Percentiles rank a stretch among this genome's conserved stretches.
phyloP scores from a whole-genome alignment of 2,329 filamentous ascomycete genomes.

The Fusarium pseudonygamai region DNA sequence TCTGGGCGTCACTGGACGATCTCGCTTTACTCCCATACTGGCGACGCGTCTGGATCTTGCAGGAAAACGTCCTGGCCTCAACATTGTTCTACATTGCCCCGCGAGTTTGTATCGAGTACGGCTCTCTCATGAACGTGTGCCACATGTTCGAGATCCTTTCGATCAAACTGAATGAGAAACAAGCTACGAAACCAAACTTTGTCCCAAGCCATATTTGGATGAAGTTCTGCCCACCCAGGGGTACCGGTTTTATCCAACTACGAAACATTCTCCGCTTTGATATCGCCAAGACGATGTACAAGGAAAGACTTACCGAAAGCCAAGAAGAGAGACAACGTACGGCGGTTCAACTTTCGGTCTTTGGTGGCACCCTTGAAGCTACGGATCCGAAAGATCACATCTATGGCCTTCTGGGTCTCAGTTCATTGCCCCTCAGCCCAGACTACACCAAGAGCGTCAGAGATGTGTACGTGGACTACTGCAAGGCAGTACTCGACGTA shows the following conservation, averaged over 20 bases:
- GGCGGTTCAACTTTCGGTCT: not conserved
- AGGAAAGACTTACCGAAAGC: not conserved
- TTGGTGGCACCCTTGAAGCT: not conserved
- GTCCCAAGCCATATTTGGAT: slow-evolving; percentile 1
- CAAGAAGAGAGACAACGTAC: too few relatives aligned
- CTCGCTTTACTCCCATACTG: not conserved
- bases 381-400: not conserved
- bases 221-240: not conserved
- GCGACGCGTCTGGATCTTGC: not conserved
- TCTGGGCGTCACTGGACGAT: not conserved
- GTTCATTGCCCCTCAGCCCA: not conserved
- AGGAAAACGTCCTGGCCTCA: not conserved
- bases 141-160: not conserved
- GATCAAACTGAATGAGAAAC: not conserved
- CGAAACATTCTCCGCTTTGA: not conserved
- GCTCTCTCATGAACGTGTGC: not conserved
- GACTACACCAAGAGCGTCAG: not conserved
- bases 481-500: not conserved
- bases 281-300: not conserved
- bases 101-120: not conserved
- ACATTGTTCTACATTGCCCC: not conserved
- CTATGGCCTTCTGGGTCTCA: not conserved
- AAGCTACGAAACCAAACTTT: not conserved
- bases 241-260: not conserved
- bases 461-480: not conserved